Evolutionary conservation across 2,329 filamentous ascomycete genomes (phyloP), one percentile per base, ranked within the genome.

Genomic region (Alternaria incomplexa): DNA sequence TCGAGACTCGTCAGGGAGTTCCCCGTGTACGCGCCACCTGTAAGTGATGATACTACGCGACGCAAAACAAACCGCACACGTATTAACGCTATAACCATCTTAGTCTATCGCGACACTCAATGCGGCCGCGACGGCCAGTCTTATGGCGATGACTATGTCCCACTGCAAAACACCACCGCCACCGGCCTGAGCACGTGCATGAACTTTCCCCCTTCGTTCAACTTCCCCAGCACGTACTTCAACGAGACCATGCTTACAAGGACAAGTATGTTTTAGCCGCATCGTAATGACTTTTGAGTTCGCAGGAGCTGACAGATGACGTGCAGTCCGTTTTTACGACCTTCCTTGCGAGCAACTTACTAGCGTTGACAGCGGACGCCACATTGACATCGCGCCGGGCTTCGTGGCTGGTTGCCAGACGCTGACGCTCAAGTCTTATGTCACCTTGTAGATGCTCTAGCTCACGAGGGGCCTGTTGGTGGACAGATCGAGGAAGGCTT

Each of bases 1-100:
- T 44, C 5, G 36, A 45, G 17, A 28, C 43, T 13, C 53, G 58
- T 20, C 58, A 56, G 55, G 61, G 48, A 25, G 52, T 56, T 2
- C 58, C 61, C 30, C 61, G 61, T n/a, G 57, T 64, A n/a, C 61
- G 58, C 32, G 64, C 61, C 40, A 63, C 61, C 11, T 66, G 47
- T 32, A 51, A 17, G 47, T 51, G 26, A 51, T 20, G 15, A 10
- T 17, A 15, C n/a, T 22, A 13, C 26, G 26, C 12, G 6, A 40
- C 10, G 6, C 7, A 22, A 32, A 30, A 32, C 17, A 28, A 9
- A 22, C 17, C 2, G 17, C 4, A 28, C 6, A 51, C 7, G 28
- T 26, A 32, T 28, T 51, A 6, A 51, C 47, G 10, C 6, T 11
- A 13, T 20, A 32, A 9, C 3, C 28, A 17, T 28, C 6, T 4